These are phyloP conservation scores for Ocimum tenuiflorum DNA, from an alignment of 257 asterid species.

Conservation along the genomic window DNA sequence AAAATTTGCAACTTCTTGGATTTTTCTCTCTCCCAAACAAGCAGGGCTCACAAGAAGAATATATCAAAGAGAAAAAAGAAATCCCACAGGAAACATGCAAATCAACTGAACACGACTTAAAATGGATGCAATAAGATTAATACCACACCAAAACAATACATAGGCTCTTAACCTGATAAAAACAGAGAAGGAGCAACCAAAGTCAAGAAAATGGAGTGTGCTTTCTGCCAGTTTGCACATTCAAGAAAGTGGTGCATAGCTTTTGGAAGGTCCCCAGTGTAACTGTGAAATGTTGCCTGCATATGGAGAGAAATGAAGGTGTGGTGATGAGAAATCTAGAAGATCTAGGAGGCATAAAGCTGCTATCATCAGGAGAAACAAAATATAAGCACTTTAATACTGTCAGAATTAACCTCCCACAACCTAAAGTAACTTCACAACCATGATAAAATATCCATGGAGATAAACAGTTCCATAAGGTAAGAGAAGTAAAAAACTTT, in stretches of 20 bases:
- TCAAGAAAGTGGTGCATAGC: conserved; percentile 80
- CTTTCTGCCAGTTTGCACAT: conserved; percentile 86
- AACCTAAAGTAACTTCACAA: background rate
- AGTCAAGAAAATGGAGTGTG: conserved; percentile 76
- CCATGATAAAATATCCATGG: conserved; percentile 7
- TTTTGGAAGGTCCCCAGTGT: conserved; percentile 60
- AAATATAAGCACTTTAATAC: conserved; percentile 10
- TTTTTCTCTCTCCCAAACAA: background rate
- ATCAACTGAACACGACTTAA: background rate
- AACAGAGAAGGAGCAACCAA: conserved; percentile 76
- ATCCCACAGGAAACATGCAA: background rate
- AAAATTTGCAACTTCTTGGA: background rate
- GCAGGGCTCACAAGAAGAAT: background rate
- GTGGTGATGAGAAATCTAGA: conserved; percentile 17
- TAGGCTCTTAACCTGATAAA: conserved; percentile 50
- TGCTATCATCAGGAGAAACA: conserved; percentile 9
- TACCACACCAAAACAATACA: background rate
- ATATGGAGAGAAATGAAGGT: conserved; percentile 16
- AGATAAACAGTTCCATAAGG: conserved; percentile 2
- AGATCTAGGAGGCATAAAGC: conserved; percentile 11
- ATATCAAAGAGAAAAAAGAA: background rate
- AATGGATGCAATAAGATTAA: conserved; percentile 2
- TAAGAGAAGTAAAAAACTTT: background rate
- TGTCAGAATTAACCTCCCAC: conserved; percentile 9
- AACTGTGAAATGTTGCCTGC: conserved; percentile 81